Conservation (phyloP, 306 rosid genomes). For the Sesbania bispinosa region DNA sequence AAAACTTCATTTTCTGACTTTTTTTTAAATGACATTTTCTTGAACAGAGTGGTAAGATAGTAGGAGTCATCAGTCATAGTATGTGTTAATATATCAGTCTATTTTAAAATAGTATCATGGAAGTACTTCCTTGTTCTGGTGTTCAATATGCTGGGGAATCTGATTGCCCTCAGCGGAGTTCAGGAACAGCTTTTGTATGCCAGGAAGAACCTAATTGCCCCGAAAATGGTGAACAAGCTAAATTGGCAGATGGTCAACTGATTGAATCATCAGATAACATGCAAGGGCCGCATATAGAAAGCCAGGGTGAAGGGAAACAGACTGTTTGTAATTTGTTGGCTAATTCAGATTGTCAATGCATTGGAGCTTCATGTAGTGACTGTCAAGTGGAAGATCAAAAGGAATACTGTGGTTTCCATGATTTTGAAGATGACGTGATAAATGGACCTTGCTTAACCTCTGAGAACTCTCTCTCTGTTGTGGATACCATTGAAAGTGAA, state of each 20-base stretch:
- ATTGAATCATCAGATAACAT: conserved; percentile 34
- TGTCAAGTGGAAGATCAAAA: conserved; percentile 51
- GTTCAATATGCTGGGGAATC: conserved; percentile 69
- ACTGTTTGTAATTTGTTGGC: conserved; percentile 86
- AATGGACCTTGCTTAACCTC: conserved; percentile 48
- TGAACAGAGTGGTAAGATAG: conserved; percentile 39
- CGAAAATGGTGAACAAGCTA: conserved; percentile 42
- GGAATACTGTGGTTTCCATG: conserved; percentile 45
- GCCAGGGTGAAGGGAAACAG: conserved; percentile 37
- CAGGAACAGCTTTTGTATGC: conserved; percentile 40
- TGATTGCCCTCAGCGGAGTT: conserved; percentile 57
- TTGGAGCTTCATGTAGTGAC: conserved; percentile 50
- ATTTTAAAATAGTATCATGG: conserved; percentile 53
- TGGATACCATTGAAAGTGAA: conserved; percentile 59
- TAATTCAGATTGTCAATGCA: conserved; percentile 45
- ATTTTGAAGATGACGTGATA: conserved; percentile 48
- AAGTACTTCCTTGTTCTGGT: conserved; percentile 81
- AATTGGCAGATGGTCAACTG: conserved; percentile 35
- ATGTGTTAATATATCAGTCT: conserved; percentile 26
- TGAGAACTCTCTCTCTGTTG: conserved; percentile 49
- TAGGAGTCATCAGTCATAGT: conserved; percentile 25
- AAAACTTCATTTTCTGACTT: not conserved
- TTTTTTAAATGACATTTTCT: conserved; percentile 31
- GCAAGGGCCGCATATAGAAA: conserved; percentile 44
- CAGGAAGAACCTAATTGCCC: conserved; percentile 48